phyloP scores from a whole-genome alignment of 176 grass and related monocot genomes.

The Musa beccarii region DNA sequence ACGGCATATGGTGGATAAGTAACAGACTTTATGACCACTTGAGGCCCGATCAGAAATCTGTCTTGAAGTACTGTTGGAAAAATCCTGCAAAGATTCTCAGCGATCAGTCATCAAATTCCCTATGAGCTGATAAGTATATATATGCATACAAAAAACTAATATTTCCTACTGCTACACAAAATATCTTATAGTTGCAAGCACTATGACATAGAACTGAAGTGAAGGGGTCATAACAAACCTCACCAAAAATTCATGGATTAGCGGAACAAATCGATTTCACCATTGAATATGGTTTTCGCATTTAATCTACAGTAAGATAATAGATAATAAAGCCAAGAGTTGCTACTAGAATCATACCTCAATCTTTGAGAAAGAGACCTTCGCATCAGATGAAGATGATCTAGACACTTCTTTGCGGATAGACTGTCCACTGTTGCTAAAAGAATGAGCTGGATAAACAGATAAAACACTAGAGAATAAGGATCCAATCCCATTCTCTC shows the following conservation, averaged over 20 bases:
- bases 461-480: slow-evolving; percentile 12
- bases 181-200: not conserved
- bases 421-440: slow-evolving; percentile 24
- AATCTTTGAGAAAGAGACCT: slow-evolving; percentile 6
- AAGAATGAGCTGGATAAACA: slow-evolving; percentile 45
- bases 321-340: not conserved
- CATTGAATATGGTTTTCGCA: not conserved
- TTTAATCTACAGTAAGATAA: not conserved
- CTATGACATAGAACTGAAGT: not conserved
- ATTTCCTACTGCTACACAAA: not conserved
- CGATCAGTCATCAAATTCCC: not conserved
- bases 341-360: slow-evolving; percentile 24
- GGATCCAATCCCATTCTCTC: not conserved
- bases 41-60: slow-evolving; percentile 26
- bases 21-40: slow-evolving; percentile 37
- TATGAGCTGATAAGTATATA: not conserved
- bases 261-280: not conserved
- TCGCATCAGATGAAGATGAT: slow-evolving; percentile 19
- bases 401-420: slow-evolving; percentile 23
- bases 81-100: slow-evolving; percentile 25
- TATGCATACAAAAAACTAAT: not conserved
- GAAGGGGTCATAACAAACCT: not conserved
- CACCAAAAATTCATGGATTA: not conserved
- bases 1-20: slow-evolving; percentile 10
- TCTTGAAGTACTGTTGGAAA: slow-evolving; percentile 22